These are phyloP conservation scores for Fraxinus paxiana DNA, from an alignment of 305 asterid genomes.

Conservation along the genomic window DNA sequence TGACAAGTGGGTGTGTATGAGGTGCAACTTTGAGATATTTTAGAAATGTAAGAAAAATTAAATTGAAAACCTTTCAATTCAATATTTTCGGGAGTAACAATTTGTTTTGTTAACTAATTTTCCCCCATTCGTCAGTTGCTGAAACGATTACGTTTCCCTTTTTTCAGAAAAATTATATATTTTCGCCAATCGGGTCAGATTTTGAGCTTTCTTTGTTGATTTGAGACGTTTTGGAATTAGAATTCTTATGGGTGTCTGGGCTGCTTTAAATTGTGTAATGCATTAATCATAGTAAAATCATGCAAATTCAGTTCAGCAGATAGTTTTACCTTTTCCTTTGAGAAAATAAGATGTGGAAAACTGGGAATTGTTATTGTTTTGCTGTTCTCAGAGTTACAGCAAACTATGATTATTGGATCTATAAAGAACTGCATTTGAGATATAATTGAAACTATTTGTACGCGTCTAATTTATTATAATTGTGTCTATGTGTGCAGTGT, in stretches of 20 bases:
- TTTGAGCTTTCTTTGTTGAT: neutral
- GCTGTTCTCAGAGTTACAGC: neutral
- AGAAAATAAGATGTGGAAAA: neutral
- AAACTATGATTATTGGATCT: neutral
- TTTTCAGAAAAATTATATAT: neutral
- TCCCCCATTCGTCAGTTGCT: neutral
- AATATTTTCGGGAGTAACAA: neutral
- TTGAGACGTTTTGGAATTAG: neutral
- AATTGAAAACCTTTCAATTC: neutral
- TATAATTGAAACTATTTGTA: neutral
- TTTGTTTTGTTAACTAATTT: neutral
- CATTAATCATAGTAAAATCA: neutral
- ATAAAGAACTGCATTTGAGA: neutral
- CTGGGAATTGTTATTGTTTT: neutral
- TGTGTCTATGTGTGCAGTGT: neutral
- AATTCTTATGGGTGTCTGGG: neutral
- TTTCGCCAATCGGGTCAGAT: neutral
- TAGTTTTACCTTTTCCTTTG: neutral
- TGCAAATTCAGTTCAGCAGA: neutral
- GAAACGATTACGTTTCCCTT: neutral
- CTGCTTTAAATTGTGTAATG: neutral
- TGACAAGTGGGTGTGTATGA: neutral
- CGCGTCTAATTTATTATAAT: neutral
- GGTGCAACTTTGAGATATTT: neutral
- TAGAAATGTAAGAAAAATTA: neutral